Base-by-base conservation (phyloP, 306 rosid species). In the Neltuma alba region DNA sequence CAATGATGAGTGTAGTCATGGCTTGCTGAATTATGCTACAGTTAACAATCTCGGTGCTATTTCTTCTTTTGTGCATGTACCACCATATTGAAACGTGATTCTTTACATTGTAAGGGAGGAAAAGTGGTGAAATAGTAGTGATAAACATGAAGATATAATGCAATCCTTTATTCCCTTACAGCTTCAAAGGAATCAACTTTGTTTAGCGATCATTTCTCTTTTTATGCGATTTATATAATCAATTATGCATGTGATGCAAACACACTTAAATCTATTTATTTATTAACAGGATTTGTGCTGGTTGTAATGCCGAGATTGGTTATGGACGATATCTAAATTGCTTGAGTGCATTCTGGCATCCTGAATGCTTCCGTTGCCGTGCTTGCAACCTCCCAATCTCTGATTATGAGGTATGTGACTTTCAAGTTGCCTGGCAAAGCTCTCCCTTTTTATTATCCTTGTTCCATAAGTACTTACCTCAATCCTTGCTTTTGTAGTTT, bases 331-430 rank as follows among this genome's bases (percentile, higher is more conserved):
- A 93, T 81, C 84, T 96, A 76, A 93, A 90, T 87, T 96, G 98
- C 84, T 84, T 96, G 82, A 89, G 90, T 86, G 91, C 92, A 80
- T 82, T 91, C 79, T 96, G 98, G 99, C 99, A 96, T 89, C 99
- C 98, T 57, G 99, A 96, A 85, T 93, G 99, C 84, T 96, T 96
- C 79, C 91, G 96, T 30, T 96, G 99, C 74, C 97, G 84, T 60
- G 92, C 97, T 74, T 96, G 99, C 90, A 90, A 91, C 87, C 82
- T 86, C 52, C 97, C 99, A 36, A 96, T 96, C 72, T 81, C 96
- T 33, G 99, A 89, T 82, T 82, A 82, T n/a, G 92, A 89, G 94
- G 97, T 89, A 77, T 61, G 48, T 77, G 50, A 60, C n/a, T 64
- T 72, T 68, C 30, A n/a, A 40, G n/a, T 65, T 7, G 25, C 37